Base-by-base conservation (phyloP, 2,329 filamentous ascomycete species). In the Periconia sp. region DNA sequence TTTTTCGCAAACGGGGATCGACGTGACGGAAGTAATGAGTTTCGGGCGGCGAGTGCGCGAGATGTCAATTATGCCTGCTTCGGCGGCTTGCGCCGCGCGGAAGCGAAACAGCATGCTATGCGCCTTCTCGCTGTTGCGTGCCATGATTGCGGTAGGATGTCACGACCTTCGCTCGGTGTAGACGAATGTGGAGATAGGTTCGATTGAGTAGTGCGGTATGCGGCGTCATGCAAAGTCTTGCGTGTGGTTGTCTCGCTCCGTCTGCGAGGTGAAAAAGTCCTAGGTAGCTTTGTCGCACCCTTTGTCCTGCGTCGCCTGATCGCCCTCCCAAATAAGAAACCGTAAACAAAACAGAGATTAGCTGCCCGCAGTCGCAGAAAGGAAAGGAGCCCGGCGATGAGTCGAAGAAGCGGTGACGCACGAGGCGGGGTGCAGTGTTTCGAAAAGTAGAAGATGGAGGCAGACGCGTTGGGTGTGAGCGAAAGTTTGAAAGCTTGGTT, bases 31-130 rank as follows among this genome's bases (percentile, higher is more conserved):
- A 32, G 90, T 95, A 70, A 97, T 96, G 53, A 87, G 82, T 73
- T 92, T 95, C 38, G 94, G 94, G 2, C 94, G 90, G 9, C 92
- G 89, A 7, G 90, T 87, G 50, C 92, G 89, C 46, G 90, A 88
- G 19, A 88, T 88, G 77, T 97, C 92, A 73, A 99, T 89, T 72
- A 97, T 96, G 66, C 92, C 92, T 34, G 96, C 82, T 75, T 96
- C 92, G 54, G 91, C 90, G 56, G 92, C 92, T 82, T 97, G 94
- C 61, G 92, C 89, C 66, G 95, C 94, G 71, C 94, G 90, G 80
- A 99, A 99, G 80, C 94, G 92, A 78, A 96, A 99, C 73, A 99
- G 92, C 92, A 99, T 99, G 34, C 92, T 96, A 79, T 99, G 94
- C 65, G 94, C 92, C 74, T 97, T 99, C 81, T 97, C 92, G 32